Evolutionary conservation across 2,329 filamentous ascomycete genomes (phyloP).

Genomic region (Helicocarpus griseus): DNA sequence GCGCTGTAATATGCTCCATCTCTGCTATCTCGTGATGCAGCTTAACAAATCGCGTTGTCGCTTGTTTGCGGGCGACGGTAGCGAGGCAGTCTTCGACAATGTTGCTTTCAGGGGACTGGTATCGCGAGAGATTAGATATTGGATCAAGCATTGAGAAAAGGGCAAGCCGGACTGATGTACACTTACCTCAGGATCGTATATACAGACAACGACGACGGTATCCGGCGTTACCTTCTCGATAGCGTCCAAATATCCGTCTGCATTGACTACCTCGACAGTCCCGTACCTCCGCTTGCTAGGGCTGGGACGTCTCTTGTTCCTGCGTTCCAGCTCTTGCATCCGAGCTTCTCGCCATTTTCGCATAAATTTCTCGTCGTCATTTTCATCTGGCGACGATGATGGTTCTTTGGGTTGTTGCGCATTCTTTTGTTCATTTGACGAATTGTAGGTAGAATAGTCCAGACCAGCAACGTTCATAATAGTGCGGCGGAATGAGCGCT

Average conservation of each 20-base stretch:
- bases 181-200: slow-evolving; percentile 62
- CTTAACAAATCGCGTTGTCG: slow-evolving; percentile 75
- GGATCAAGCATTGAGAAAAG: neutral
- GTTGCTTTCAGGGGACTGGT: slow-evolving; percentile 65
- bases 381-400: slow-evolving; percentile 30
- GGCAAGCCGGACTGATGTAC: neutral
- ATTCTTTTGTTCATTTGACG: slow-evolving; percentile 6
- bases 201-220: slow-evolving; percentile 82
- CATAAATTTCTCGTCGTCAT: slow-evolving; percentile 70
- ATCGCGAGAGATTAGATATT: neutral
- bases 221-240: slow-evolving; percentile 80
- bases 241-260: slow-evolving; percentile 85
- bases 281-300: slow-evolving; percentile 73
- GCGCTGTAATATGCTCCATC: slow-evolving; percentile 80
- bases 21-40: slow-evolving; percentile 87
- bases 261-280: slow-evolving; percentile 73
- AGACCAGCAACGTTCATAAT: slow-evolving; percentile 28
- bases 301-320: slow-evolving; percentile 59
- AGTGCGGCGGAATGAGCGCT: slow-evolving; percentile 37
- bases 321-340: slow-evolving; percentile 63
- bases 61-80: slow-evolving; percentile 62
- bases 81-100: slow-evolving; percentile 70
- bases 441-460: slow-evolving; percentile 19
- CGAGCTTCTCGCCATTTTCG: slow-evolving; percentile 74
- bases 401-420: neutral